Conservation (phyloP, 2,329 filamentous ascomycete genomes). For the Aureobasidium sp. region DNA sequence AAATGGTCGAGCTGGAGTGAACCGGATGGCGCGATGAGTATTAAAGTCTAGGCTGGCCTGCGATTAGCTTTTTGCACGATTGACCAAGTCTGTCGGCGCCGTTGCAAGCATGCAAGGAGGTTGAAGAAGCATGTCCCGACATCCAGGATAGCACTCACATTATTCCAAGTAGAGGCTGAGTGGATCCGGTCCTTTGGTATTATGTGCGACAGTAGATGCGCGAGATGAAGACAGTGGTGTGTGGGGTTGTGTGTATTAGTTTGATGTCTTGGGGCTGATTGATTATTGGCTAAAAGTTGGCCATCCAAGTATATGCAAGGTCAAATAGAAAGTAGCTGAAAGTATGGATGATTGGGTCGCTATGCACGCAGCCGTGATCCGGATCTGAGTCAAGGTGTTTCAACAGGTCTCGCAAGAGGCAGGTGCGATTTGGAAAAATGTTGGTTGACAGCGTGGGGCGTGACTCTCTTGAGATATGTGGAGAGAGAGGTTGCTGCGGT, state of each 20-base stretch:
- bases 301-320: slow-evolving; percentile 15
- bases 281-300: slow-evolving; percentile 5
- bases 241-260: slow-evolving; percentile 15
- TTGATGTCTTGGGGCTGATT: slow-evolving; percentile 14
- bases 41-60: slow-evolving; percentile 9
- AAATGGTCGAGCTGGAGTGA: slow-evolving; percentile 12
- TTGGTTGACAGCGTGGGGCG: slow-evolving; percentile 8
- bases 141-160: slow-evolving; percentile 15
- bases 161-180: slow-evolving; percentile 12
- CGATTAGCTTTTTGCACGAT: slow-evolving; percentile 12
- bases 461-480: slow-evolving; percentile 12
- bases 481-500: slow-evolving; percentile 2
- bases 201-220: slow-evolving; percentile 15
- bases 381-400: slow-evolving; percentile 16
- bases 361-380: slow-evolving; percentile 14
- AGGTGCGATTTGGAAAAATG: slow-evolving; percentile 1
- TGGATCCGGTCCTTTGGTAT: slow-evolving; percentile 16
- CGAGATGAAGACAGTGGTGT: slow-evolving; percentile 13
- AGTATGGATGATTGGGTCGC: not conserved
- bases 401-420: slow-evolving; percentile 15
- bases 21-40: slow-evolving; percentile 11
- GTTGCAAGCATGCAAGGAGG: slow-evolving; percentile 13
- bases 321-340: slow-evolving; percentile 14
- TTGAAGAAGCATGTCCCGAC: slow-evolving; percentile 10
- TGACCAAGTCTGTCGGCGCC: not conserved